Conservation (phyloP, 1,139 yeast species). For the Neolecta irregularis region DNA sequence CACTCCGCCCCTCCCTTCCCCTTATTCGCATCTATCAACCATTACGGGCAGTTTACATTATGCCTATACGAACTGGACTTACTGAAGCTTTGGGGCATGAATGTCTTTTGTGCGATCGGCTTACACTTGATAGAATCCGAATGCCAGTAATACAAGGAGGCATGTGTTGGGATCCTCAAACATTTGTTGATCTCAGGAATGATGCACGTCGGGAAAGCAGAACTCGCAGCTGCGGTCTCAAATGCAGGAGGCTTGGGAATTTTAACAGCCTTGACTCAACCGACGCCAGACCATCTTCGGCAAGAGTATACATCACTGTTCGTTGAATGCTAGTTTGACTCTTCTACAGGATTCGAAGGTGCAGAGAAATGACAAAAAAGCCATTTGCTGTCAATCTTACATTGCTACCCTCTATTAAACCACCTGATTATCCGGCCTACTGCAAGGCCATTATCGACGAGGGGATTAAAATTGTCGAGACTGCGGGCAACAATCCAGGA, state of each 20-base stretch:
- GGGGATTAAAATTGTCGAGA: slow-evolving; percentile 24
- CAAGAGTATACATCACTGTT: too few relatives aligned
- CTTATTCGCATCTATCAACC: too few relatives aligned
- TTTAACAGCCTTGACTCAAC: slow-evolving; percentile 24
- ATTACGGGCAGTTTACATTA: slow-evolving; percentile 1
- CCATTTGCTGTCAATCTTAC: slow-evolving; percentile 27
- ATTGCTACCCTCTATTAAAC: slow-evolving; percentile 23
- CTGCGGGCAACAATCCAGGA: slow-evolving; percentile 23
- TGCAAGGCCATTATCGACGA: slow-evolving; percentile 25
- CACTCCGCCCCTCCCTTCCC: slow-evolving; percentile 2
- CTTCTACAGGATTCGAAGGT: slow-evolving; percentile 15
- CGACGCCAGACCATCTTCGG: slow-evolving; percentile 23
- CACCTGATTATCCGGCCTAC: slow-evolving; percentile 24
- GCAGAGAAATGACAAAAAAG: slow-evolving; percentile 18
- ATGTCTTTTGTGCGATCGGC: background rate
- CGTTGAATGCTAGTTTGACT: background rate
- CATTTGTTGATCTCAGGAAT: background rate
- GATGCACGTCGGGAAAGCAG: slow-evolving; percentile 7
- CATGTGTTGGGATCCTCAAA: slow-evolving; percentile 22
- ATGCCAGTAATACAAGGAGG: slow-evolving; percentile 26
- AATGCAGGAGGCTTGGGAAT: slow-evolving; percentile 27
- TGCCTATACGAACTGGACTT: slow-evolving; percentile 22
- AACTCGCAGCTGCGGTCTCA: slow-evolving; percentile 25
- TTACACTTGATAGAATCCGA: slow-evolving; percentile 19
- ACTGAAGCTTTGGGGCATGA: slow-evolving; percentile 22